These are phyloP conservation scores for Pythium coloratum DNA, from an alignment of 352 stramenopile genomes.

Conservation along the genomic window DNA sequence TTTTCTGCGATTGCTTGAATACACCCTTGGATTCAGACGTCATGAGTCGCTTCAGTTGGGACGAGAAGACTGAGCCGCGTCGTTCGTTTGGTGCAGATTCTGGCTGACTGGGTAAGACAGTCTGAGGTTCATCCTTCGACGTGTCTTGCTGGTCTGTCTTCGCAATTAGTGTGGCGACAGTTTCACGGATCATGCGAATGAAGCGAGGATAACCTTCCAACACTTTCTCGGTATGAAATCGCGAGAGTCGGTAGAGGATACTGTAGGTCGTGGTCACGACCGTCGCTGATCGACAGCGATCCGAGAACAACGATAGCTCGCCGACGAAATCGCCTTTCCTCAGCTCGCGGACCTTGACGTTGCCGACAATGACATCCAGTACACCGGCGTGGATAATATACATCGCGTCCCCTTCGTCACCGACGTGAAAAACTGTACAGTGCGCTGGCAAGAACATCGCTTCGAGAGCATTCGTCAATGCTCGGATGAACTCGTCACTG, in stretches of 20 bases:
- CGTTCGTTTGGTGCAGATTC: not conserved
- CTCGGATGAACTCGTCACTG: slow-evolving; percentile 42
- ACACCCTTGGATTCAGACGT: not conserved
- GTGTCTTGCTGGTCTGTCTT: slow-evolving; percentile 21
- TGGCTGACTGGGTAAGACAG: not conserved
- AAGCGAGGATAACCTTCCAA: slow-evolving; percentile 57
- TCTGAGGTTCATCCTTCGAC: not conserved
- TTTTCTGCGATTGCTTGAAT: not conserved
- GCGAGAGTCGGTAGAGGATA: slow-evolving; percentile 67
- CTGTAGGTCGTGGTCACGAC: slow-evolving; percentile 71
- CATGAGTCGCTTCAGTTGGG: slow-evolving; percentile 19
- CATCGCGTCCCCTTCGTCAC: slow-evolving; percentile 50
- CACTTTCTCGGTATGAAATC: slow-evolving; percentile 64
- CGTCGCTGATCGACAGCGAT: slow-evolving; percentile 51
- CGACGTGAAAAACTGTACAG: slow-evolving; percentile 35
- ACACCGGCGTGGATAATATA: slow-evolving; percentile 50
- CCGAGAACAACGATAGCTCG: slow-evolving; percentile 67
- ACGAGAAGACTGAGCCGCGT: slow-evolving; percentile 17
- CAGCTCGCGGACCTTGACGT: slow-evolving; percentile 36
- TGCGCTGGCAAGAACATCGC: slow-evolving; percentile 43
- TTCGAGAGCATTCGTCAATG: slow-evolving; percentile 47
- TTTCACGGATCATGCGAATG: slow-evolving; percentile 33
- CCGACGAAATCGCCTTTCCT: slow-evolving; percentile 36
- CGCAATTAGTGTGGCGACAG: slow-evolving; percentile 30
- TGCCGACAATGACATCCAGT: slow-evolving; percentile 38